phyloP scores from a whole-genome alignment of 2,329 filamentous ascomycete genomes.

The Ophiosphaerella herpotricha region DNA sequence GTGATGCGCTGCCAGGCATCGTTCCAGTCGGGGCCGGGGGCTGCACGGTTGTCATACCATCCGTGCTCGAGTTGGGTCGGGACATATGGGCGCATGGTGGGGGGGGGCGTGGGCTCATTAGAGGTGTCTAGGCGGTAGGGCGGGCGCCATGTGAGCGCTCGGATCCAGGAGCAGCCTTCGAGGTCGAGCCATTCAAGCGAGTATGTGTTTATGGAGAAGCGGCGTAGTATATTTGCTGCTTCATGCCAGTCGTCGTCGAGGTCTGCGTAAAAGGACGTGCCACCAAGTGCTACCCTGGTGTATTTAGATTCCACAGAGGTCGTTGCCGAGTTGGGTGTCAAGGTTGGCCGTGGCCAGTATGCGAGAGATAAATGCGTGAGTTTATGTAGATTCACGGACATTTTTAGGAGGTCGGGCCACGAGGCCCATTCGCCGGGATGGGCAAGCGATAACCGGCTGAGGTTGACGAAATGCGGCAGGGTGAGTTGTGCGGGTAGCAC shows the following conservation, averaged over 20 bases:
- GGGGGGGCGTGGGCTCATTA: neutral
- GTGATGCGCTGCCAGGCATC: slow-evolving; percentile 51
- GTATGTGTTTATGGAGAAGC: slow-evolving; percentile 60
- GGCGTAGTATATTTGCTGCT: slow-evolving; percentile 60
- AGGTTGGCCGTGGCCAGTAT: slow-evolving; percentile 63
- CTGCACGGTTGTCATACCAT: neutral
- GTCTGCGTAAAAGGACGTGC: slow-evolving; percentile 58
- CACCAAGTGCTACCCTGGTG: slow-evolving; percentile 54
- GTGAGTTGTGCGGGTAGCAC: slow-evolving; percentile 22
- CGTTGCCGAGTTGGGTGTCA: slow-evolving; percentile 59
- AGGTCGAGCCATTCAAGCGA: slow-evolving; percentile 66
- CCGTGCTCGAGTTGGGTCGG: slow-evolving; percentile 2
- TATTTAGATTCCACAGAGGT: slow-evolving; percentile 50
- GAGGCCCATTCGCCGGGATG: slow-evolving; percentile 55
- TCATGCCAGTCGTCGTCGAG: slow-evolving; percentile 61
- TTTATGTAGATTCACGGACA: slow-evolving; percentile 59
- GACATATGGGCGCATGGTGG: neutral
- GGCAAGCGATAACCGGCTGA: slow-evolving; percentile 64
- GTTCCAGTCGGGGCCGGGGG: slow-evolving; percentile 44
- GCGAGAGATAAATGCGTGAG: slow-evolving; percentile 67
- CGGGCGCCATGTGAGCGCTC: slow-evolving; percentile 54
- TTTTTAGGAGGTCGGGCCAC: slow-evolving; percentile 60
- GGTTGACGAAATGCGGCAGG: slow-evolving; percentile 52
- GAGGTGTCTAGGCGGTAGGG: neutral
- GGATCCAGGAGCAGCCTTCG: slow-evolving; percentile 64